phyloP scores from a whole-genome alignment of 1,284 basidiomycete species.

The Tilletia walkeri region DNA sequence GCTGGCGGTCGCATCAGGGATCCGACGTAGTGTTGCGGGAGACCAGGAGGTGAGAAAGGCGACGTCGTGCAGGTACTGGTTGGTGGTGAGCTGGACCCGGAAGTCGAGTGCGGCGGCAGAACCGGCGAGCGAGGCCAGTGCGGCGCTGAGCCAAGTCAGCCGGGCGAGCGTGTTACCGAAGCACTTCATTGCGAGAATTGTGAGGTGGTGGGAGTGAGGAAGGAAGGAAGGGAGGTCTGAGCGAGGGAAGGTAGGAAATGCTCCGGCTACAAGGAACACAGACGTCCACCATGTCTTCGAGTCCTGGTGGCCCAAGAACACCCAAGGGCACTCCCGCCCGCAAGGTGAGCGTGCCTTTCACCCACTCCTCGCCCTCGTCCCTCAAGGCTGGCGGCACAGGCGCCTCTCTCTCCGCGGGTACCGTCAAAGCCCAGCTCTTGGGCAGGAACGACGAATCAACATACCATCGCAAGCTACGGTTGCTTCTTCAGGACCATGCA shows the following conservation, averaged over 20 bases:
- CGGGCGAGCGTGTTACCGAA: too few species aligned
- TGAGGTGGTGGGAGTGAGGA: too few species aligned
- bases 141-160: background rate
- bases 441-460: conserved; percentile 42
- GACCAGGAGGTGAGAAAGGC: conserved; percentile 33
- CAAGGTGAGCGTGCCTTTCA: conserved; percentile 10
- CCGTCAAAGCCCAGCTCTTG: conserved; percentile 20
- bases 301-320: conserved; percentile 3
- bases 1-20: conserved; percentile 22
- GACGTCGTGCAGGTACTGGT: conserved; percentile 31
- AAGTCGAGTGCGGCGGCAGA: conserved; percentile 28
- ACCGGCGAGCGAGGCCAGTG: conserved; percentile 1
- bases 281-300: conserved; percentile 1
- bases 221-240: too few species aligned
- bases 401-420: background rate
- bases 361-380: conserved; percentile 13
- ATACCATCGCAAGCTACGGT: conserved; percentile 40
- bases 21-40: conserved; percentile 27
- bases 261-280: too few species aligned
- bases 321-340: conserved; percentile 5
- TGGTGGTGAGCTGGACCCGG: conserved; percentile 36
- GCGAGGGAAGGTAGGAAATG: too few species aligned
- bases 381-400: background rate
- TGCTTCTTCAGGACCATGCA: conserved; percentile 34
- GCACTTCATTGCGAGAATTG: too few species aligned